A percentile compares a stretch with the other conserved stretches of the same genome.
Conservation (phyloP, 352 stramenopile species). For the Phytophthora capsici region DNA sequence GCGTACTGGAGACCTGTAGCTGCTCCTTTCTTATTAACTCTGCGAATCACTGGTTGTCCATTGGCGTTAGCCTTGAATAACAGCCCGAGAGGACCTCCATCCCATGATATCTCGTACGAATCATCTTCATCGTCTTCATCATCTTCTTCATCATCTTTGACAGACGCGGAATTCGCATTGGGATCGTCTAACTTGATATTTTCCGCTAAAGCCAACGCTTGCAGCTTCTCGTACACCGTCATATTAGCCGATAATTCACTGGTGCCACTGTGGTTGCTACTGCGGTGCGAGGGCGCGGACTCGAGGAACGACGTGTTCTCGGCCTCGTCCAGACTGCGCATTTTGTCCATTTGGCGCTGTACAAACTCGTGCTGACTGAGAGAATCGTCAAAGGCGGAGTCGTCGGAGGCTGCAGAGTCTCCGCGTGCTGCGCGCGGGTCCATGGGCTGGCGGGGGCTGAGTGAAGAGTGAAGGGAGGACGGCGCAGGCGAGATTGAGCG, state of each 20-base stretch:
- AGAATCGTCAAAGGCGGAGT: conserved; percentile 60
- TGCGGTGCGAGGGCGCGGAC: conserved; percentile 33
- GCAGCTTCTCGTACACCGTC: conserved; percentile 62
- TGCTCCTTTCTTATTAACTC: conserved; percentile 76
- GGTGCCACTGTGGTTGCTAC: conserved; percentile 34
- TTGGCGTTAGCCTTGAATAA: conserved; percentile 71
- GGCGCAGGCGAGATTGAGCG: conserved; percentile 29
- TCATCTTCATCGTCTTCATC: conserved; percentile 73
- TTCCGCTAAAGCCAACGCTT: conserved; percentile 54
- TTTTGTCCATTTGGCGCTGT: conserved; percentile 55
- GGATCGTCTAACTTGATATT: conserved; percentile 44
- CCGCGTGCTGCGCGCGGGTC: conserved; percentile 23
- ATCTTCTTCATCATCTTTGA: conserved; percentile 39
- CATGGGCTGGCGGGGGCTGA: conserved; percentile 5
- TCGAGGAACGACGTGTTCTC: conserved; percentile 25
- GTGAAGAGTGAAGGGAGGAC: conserved; percentile 13
- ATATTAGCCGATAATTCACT: conserved; percentile 32
- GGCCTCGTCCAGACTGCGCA: conserved; percentile 48
- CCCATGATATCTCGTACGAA: conserved; percentile 75
- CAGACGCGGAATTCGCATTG: conserved; percentile 7
- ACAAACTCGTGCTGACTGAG: conserved; percentile 59
- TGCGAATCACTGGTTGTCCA: conserved; percentile 68
- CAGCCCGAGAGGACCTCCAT: conserved; percentile 66
- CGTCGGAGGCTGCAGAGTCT: conserved; percentile 50
- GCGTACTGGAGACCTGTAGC: conserved; percentile 67